phyloP scores from a whole-genome alignment of 805 yeast species.

The Ogataea methanolica region DNA sequence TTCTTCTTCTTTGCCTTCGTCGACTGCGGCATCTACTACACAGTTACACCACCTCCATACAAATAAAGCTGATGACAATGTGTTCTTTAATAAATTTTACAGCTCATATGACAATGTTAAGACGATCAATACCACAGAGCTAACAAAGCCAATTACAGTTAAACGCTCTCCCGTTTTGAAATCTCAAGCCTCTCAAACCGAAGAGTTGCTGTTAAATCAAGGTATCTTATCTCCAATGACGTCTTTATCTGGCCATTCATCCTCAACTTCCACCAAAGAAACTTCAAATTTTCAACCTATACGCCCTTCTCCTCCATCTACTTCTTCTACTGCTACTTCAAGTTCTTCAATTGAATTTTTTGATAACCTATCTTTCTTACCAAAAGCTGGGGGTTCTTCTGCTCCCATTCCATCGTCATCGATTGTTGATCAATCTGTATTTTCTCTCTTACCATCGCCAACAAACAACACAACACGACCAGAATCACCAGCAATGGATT shows the following conservation, averaged over 20 bases:
- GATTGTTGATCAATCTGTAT: no score
- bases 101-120: slow-evolving; percentile 11
- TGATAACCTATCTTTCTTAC: no score
- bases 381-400: no score
- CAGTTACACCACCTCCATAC: background rate
- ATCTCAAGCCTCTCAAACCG: slow-evolving; percentile 9
- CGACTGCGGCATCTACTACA: background rate
- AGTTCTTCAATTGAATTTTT: no score
- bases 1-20: background rate
- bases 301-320: background rate
- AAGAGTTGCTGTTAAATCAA: slow-evolving; percentile 2
- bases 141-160: slow-evolving; percentile 15
- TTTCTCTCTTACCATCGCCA: background rate
- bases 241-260: background rate
- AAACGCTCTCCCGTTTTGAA: slow-evolving; percentile 16
- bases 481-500: background rate
- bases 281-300: background rate
- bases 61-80: background rate
- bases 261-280: no score
- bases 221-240: background rate
- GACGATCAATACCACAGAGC: slow-evolving; percentile 19
- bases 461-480: background rate
- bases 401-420: no score
- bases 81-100: slow-evolving; percentile 1
- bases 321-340: background rate